A percentile compares a stretch with the other conserved stretches of the same genome.
phyloP scores from a whole-genome alignment of 352 stramenopile species.

The Phytophthora vignae region DNA sequence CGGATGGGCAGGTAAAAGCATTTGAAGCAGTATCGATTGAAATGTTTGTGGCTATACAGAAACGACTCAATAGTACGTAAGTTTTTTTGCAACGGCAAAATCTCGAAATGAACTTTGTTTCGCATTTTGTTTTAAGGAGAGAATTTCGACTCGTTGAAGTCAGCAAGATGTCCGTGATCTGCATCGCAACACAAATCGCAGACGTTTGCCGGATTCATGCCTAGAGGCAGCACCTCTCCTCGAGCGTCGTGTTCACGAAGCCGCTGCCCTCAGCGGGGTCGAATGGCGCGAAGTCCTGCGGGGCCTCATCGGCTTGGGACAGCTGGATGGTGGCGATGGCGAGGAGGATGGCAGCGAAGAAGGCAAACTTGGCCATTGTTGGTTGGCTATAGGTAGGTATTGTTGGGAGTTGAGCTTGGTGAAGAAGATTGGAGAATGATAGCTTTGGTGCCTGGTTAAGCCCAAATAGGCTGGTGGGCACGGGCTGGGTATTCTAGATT shows the following conservation, averaged over 20 bases:
- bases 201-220: not conserved
- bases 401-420: constrained; percentile 2
- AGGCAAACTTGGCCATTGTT: constrained; percentile 15
- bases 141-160: not conserved
- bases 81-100: too few relatives aligned
- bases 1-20: too few relatives aligned
- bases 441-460: too few relatives aligned
- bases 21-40: too few relatives aligned
- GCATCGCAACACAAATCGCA: not conserved
- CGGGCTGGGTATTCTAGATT: too few relatives aligned
- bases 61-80: too few relatives aligned
- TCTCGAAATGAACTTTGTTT: too few relatives aligned
- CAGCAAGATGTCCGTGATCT: not conserved
- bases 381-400: not conserved
- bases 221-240: not conserved
- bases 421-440: constrained; percentile 11
- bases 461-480: too few relatives aligned
- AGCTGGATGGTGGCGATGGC: not conserved
- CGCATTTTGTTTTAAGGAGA: too few relatives aligned
- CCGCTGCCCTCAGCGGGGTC: not conserved
- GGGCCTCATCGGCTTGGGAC: not conserved
- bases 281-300: not conserved
- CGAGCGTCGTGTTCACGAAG: not conserved
- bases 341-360: constrained; percentile 11
- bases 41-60: too few relatives aligned